Evolutionary conservation across 2,329 filamentous ascomycete species (phyloP).

Genomic region (Sporothrix schenckii): DNA sequence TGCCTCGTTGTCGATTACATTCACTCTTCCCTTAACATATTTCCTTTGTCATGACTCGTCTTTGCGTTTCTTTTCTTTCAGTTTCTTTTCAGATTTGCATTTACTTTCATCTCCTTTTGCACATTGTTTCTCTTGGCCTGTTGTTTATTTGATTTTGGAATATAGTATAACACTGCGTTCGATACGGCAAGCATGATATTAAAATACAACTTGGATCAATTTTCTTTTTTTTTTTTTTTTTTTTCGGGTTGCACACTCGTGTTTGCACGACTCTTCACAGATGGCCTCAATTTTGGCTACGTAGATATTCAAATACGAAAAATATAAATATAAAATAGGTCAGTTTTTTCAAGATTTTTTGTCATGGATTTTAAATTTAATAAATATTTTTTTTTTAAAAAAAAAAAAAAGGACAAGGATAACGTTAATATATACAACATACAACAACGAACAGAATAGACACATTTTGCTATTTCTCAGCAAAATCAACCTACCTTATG

Average conservation of each 20-base stretch:
- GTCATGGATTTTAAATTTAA: no score
- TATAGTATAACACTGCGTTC: slow-evolving; percentile 14
- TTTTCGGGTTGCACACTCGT: neutral
- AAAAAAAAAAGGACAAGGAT: no score
- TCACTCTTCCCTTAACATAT: slow-evolving; percentile 6
- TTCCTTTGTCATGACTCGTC: slow-evolving; percentile 16
- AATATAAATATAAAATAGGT: no score
- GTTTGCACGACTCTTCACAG: no score
- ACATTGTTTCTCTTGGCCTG: neutral
- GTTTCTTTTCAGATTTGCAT: slow-evolving; percentile 7
- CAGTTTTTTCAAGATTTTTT: no score
- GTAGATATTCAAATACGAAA: no score
- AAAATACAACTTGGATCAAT: neutral
- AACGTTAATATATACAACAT: no score
- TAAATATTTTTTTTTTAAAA: no score
- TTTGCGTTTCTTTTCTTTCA: neutral
- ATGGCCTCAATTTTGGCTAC: no score
- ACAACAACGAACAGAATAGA: no score
- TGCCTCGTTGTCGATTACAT: neutral
- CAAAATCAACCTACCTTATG: no score
- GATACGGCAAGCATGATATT: slow-evolving; percentile 23
- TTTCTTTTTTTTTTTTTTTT: neutral
- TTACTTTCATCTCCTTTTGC: neutral
- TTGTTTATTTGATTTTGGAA: slow-evolving; percentile 15
- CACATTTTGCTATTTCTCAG: no score